Evolutionary conservation across 257 asterid species (phyloP).

Genomic region (Rubia yunnanensis): DNA sequence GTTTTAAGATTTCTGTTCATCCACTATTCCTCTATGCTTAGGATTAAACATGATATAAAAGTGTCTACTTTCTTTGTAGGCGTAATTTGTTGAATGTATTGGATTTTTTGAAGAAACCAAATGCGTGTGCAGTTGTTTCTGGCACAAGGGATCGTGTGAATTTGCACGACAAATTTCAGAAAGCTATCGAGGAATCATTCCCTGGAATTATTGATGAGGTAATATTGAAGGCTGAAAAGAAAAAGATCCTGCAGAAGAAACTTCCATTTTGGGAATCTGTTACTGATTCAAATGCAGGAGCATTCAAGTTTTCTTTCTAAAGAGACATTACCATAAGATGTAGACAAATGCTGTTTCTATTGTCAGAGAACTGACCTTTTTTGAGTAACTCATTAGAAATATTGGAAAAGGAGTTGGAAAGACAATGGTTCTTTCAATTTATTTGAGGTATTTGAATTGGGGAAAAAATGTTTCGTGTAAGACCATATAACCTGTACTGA

Average conservation of each 20-base stretch:
- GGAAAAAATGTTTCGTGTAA: background rate
- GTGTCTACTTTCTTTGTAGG: constrained; percentile 36
- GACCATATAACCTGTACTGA: too few species aligned
- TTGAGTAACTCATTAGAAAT: background rate
- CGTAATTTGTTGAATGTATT: constrained; percentile 76
- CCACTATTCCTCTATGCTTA: too few species aligned
- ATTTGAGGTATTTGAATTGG: background rate
- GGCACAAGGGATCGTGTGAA: constrained; percentile 84
- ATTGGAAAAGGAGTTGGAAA: background rate
- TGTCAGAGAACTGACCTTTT: background rate
- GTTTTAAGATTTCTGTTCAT: background rate
- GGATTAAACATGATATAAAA: too few species aligned
- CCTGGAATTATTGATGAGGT: constrained; percentile 64
- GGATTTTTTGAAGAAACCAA: constrained; percentile 82
- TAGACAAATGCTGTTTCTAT: background rate
- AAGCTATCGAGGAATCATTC: constrained; percentile 45
- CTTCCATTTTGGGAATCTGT: constrained; percentile 84
- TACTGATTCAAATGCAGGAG: constrained; percentile 74
- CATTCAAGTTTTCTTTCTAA: constrained; percentile 73
- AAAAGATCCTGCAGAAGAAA: constrained; percentile 42
- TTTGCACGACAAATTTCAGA: constrained; percentile 68
- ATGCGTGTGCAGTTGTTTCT: constrained; percentile 78
- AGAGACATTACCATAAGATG: too few species aligned
- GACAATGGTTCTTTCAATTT: too few species aligned
- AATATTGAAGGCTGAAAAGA: constrained; percentile 50